A percentile compares a stretch with the other conserved stretches of the same genome.
Evolutionary conservation across 106 monocot species (phyloP).

Genomic region (Dendrobium officinale): DNA sequence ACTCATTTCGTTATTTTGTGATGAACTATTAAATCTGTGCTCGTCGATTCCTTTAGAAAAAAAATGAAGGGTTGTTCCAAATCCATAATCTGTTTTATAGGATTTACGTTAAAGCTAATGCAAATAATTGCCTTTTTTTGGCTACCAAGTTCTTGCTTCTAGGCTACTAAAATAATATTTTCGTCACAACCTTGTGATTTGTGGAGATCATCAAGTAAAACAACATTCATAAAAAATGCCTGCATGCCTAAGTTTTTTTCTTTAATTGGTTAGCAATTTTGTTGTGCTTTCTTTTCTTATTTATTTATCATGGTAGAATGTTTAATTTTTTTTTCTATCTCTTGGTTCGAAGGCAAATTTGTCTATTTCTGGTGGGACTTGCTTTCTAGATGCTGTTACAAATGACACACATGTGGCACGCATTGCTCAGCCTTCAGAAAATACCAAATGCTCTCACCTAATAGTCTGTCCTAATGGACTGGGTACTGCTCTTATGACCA

Average conservation of each 20-base stretch:
- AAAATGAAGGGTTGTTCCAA: background rate
- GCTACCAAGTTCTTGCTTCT: background rate
- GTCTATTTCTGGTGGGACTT: constrained; percentile 80
- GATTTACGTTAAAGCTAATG: background rate
- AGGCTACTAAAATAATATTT: background rate
- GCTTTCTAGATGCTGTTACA: constrained; percentile 53
- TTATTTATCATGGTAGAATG: background rate
- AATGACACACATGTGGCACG: constrained; percentile 76
- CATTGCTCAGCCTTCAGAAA: constrained; percentile 40
- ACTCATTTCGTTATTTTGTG: background rate
- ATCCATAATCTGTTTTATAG: no score
- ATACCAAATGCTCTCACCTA: constrained; percentile 44
- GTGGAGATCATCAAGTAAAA: background rate
- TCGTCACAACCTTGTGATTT: background rate
- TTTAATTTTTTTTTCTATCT: background rate
- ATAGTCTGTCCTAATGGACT: constrained; percentile 56
- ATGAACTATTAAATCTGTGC: background rate
- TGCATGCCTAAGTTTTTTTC: background rate
- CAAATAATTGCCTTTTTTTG: background rate
- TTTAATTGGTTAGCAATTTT: background rate
- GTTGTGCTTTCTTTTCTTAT: background rate
- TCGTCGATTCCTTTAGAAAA: background rate
- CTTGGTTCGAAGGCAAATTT: constrained; percentile 51
- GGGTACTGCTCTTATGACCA: constrained; percentile 62
- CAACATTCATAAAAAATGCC: background rate